phyloP scores from a whole-genome alignment of 2,329 filamentous ascomycete genomes.

The Fusarium scirpi region DNA sequence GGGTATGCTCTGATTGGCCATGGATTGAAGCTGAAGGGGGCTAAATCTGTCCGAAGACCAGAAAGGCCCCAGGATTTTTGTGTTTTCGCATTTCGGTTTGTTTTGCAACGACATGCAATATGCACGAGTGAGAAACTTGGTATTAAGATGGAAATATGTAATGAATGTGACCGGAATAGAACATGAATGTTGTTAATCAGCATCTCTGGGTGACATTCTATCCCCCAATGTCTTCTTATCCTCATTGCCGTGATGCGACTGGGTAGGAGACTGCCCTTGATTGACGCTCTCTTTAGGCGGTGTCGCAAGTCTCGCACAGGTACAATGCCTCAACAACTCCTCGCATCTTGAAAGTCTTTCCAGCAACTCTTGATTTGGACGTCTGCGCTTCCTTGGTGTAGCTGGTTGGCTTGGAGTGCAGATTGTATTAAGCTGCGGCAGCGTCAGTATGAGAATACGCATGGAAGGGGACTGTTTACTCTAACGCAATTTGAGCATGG shows the following conservation, averaged over 20 bases:
- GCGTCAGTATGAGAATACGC: not conserved
- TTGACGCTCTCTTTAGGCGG: conserved; percentile 28
- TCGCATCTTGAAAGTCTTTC: conserved; percentile 26
- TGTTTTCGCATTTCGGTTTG: conserved; percentile 9
- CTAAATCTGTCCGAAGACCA: not conserved
- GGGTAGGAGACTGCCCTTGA: conserved; percentile 21
- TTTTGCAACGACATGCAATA: not conserved
- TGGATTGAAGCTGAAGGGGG: not conserved
- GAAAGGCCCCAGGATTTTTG: not conserved
- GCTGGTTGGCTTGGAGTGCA: conserved; percentile 48
- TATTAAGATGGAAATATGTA: not conserved
- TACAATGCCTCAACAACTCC: conserved; percentile 44
- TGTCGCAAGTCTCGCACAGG: conserved; percentile 35
- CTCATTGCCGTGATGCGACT: conserved; percentile 17
- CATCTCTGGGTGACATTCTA: not conserved
- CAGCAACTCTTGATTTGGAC: conserved; percentile 47
- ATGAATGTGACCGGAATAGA: no score
- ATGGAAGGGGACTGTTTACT: conserved; percentile 11
- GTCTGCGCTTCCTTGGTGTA: conserved; percentile 47
- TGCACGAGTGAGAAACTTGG: not conserved
- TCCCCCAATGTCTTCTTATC: conserved; percentile 20
- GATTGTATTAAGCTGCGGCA: conserved; percentile 39
- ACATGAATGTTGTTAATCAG: not conserved
- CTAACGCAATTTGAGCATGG: conserved; percentile 50
- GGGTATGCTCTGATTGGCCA: not conserved